Evolutionary conservation across 768 basidiomycete genomes (phyloP).

Genomic region (Strobilomyces echinocephalus): DNA sequence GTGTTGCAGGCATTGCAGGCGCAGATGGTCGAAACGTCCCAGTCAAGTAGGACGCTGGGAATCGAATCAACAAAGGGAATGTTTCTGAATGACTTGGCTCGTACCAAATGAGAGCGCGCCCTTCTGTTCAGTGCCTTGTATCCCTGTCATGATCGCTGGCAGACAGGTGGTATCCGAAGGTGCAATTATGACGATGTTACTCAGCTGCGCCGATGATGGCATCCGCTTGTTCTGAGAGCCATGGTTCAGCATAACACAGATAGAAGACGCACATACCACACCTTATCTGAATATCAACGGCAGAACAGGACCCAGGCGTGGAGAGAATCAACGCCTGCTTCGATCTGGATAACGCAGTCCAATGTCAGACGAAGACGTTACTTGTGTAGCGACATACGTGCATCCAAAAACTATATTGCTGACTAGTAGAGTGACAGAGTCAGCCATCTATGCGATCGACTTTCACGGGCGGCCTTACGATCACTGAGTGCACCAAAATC

Average conservation of each 20-base stretch:
- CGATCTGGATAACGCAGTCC: conserved; percentile 35
- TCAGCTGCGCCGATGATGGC: conserved; percentile 54
- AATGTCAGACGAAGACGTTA: background rate
- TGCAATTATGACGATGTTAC: background rate
- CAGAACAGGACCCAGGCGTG: conserved; percentile 51
- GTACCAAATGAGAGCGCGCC: conserved; percentile 53
- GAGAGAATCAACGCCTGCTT: conserved; percentile 59
- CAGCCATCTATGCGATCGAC: background rate
- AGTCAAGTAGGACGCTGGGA: conserved; percentile 43
- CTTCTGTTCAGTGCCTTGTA: conserved; percentile 45
- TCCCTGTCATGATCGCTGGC: conserved; percentile 48
- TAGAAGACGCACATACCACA: conserved; percentile 13
- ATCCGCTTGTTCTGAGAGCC: conserved; percentile 49
- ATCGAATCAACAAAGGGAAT: background rate
- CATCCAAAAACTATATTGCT: conserved; percentile 65
- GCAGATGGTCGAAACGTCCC: conserved; percentile 57
- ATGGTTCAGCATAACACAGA: background rate
- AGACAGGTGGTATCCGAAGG: background rate
- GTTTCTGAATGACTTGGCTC: conserved; percentile 3
- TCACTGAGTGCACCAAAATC: conserved; percentile 56
- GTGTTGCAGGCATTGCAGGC: conserved; percentile 65
- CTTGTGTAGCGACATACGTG: conserved; percentile 37
- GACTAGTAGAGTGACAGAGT: conserved; percentile 32
- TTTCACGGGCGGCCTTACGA: conserved; percentile 38
- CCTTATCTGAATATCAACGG: conserved; percentile 65